Conservation (phyloP, 75 land plant species). For the Pinus tabuliformis region DNA sequence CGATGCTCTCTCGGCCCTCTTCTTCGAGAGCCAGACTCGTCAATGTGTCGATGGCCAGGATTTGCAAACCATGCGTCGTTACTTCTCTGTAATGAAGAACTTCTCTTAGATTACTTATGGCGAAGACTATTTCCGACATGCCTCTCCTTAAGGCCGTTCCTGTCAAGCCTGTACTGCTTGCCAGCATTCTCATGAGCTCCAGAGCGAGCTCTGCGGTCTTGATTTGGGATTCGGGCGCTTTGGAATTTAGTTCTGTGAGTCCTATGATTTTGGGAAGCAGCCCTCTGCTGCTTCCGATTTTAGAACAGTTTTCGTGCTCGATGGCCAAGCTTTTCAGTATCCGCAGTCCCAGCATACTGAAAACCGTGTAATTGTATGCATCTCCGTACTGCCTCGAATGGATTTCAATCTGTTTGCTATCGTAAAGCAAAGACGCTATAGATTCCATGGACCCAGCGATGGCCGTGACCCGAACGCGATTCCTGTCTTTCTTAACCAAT, state of each 20-base stretch:
- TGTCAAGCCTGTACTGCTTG: conserved; percentile 44
- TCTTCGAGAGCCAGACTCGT: conserved; percentile 11
- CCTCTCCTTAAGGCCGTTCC: too few relatives aligned
- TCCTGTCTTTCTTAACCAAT: conserved; percentile 51
- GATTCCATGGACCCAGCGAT: conserved; percentile 31
- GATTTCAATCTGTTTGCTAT: too few relatives aligned
- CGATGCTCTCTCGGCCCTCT: conserved; percentile 63
- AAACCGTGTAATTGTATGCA: conserved; percentile 11
- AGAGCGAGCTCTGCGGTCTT: too few relatives aligned
- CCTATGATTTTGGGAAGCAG: conserved; percentile 8
- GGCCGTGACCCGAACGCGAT: conserved; percentile 58
- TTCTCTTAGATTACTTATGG: too few relatives aligned
- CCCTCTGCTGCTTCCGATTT: conserved; percentile 25
- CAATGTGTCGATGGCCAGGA: conserved; percentile 3
- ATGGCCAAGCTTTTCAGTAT: conserved; percentile 20
- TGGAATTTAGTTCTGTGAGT: conserved; percentile 29
- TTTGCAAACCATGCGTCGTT: too few relatives aligned
- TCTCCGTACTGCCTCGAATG: too few relatives aligned
- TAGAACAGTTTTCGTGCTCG: conserved; percentile 12
- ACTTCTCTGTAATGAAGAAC: conserved; percentile 18
- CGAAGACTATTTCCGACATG: too few relatives aligned
- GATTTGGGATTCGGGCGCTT: conserved; percentile 26
- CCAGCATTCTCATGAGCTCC: conserved; percentile 51
- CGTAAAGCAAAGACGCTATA: too few relatives aligned
- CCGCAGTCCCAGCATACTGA: conserved; percentile 13